Conservation (phyloP, 306 rosid genomes). For the Corylus heterophylla region DNA sequence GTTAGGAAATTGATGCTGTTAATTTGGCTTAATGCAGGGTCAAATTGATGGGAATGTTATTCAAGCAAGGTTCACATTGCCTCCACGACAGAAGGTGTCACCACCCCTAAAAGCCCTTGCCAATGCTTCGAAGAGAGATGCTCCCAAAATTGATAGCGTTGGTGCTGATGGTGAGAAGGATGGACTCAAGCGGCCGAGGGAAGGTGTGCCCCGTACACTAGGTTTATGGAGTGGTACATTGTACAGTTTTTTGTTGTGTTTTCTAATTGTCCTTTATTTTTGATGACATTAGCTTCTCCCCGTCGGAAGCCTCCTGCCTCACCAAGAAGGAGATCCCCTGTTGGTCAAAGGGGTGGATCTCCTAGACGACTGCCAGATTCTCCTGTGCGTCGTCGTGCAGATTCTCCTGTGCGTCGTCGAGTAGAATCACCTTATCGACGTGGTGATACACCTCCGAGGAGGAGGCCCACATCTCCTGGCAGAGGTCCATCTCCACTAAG, state of each 20-base stretch:
- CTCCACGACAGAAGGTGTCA: conserved; percentile 75
- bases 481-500: conserved; percentile 86
- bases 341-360: conserved; percentile 83
- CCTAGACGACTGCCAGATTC: conserved; percentile 75
- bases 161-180: conserved; percentile 74
- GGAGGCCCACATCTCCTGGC: conserved; percentile 81
- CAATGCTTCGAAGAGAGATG: conserved; percentile 71
- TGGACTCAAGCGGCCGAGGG: conserved; percentile 77
- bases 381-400: conserved; percentile 66
- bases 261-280: conserved; percentile 27
- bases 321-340: conserved; percentile 88
- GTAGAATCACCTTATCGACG: conserved; percentile 84
- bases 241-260: not conserved
- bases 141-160: conserved; percentile 68
- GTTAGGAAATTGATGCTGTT: conserved; percentile 24
- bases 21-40: conserved; percentile 59
- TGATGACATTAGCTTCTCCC: conserved; percentile 64
- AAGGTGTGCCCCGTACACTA: conserved; percentile 45
- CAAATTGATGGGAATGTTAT: conserved; percentile 95
- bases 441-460: conserved; percentile 79
- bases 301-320: conserved; percentile 72
- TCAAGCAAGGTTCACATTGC: conserved; percentile 87
- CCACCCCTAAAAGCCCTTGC: conserved; percentile 68
- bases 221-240: conserved; percentile 5
- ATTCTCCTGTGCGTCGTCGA: conserved; percentile 76